Conservation (phyloP, 768 basidiomycete genomes). For the Tulasnella sp. region DNA sequence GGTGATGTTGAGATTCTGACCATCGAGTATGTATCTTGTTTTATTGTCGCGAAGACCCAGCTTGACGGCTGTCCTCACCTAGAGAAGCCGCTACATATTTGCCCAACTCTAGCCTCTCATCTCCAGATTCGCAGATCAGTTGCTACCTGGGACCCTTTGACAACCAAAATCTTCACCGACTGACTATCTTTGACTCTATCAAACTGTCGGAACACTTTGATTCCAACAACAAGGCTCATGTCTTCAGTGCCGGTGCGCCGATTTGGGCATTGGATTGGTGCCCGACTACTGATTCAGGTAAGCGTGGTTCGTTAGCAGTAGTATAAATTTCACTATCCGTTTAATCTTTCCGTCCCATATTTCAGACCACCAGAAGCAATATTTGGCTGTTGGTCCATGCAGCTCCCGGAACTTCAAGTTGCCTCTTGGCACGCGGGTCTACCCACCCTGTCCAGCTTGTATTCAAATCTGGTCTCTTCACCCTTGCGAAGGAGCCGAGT, state of each 20-base stretch:
- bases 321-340: constrained; percentile 6
- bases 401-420: constrained; percentile 58
- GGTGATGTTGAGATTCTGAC: constrained; percentile 41
- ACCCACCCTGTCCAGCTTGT: constrained; percentile 51
- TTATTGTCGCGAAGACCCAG: constrained; percentile 34
- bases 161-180: constrained; percentile 35
- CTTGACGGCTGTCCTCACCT: constrained; percentile 34
- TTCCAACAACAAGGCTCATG: constrained; percentile 49
- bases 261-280: constrained; percentile 95
- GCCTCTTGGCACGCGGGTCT: constrained; percentile 52
- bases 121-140: constrained; percentile 39
- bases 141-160: constrained; percentile 63
- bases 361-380: constrained; percentile 51
- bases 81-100: not conserved
- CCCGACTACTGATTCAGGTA: constrained; percentile 47
- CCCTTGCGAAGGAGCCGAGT: constrained; percentile 22
- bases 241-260: constrained; percentile 82
- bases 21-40: constrained; percentile 34
- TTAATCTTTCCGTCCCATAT: constrained; percentile 33
- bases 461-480: constrained; percentile 80
- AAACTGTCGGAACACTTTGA: constrained; percentile 29
- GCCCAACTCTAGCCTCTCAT: not conserved
- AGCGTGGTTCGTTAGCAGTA: not conserved
- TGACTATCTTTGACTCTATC: not conserved
- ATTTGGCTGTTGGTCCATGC: constrained; percentile 74